Percentiles rank a stretch among this genome's conserved stretches.
Evolutionary conservation across 306 rosid genomes (phyloP).

Genomic region (Quercus aquifolioides): DNA sequence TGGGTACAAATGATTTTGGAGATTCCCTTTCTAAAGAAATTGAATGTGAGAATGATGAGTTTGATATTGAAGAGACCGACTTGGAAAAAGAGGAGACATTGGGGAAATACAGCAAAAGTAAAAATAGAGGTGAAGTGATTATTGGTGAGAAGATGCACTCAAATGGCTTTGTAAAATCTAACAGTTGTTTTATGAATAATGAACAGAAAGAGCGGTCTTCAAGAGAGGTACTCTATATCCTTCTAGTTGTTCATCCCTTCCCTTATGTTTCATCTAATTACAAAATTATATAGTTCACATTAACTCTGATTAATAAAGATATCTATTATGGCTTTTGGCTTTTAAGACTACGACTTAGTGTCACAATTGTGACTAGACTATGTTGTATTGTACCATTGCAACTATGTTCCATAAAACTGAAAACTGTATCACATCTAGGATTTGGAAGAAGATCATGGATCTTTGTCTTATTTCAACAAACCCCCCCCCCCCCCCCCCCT

Average conservation of each 20-base stretch:
- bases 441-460: too few relatives aligned
- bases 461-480: too few relatives aligned
- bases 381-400: not conserved
- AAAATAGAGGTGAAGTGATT: conserved; percentile 13
- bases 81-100: not conserved
- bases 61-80: conserved; percentile 10
- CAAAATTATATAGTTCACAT: not conserved
- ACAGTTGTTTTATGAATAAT: conserved; percentile 6
- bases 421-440: not conserved
- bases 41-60: conserved; percentile 17
- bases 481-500: too few relatives aligned
- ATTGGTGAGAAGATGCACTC: not conserved
- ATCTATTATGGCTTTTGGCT: too few relatives aligned
- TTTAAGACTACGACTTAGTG: not conserved
- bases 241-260: not conserved
- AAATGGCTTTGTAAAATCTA: conserved; percentile 15
- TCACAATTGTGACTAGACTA: not conserved
- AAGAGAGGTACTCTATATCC: conserved; percentile 30
- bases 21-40: conserved; percentile 24
- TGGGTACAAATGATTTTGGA: conserved; percentile 28
- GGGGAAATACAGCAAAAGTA: not conserved
- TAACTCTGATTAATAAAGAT: not conserved
- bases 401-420: not conserved
- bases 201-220: conserved; percentile 25
- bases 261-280: not conserved